A percentile compares a stretch with the other conserved stretches of the same genome.
Evolutionary conservation across 1,139 yeast species (phyloP).

Genomic region (Nakaseomyces nivariensis): DNA sequence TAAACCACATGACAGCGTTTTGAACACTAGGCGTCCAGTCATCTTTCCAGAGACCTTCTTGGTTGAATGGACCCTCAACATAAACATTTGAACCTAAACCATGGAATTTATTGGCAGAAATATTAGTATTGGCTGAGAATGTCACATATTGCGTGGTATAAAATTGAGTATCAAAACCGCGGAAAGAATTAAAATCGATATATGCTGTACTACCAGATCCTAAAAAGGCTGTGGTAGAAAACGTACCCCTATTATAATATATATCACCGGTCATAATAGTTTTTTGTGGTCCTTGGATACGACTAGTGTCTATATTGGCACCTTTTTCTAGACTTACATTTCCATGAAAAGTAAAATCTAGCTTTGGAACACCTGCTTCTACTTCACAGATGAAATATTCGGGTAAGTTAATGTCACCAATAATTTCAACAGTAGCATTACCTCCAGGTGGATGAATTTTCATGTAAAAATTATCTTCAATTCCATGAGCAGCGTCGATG

Average conservation of each 20-base stretch:
- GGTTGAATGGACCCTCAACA: neutral
- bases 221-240: neutral
- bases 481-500: neutral
- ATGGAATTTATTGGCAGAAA: neutral
- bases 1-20: neutral
- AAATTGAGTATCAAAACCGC: neutral
- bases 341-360: neutral
- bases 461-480: neutral
- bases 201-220: neutral
- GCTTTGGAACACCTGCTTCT: neutral
- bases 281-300: neutral
- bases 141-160: neutral
- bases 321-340: neutral
- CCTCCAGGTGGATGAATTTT: neutral
- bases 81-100: neutral
- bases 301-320: neutral
- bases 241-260: neutral
- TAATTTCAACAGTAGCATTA: neutral
- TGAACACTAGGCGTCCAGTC: neutral
- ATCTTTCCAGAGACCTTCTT: neutral
- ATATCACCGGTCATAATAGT: neutral
- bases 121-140: neutral
- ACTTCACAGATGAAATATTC: neutral
- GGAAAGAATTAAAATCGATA: neutral
- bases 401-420: neutral